Conservation (phyloP, 768 basidiomycete species). For the Russula sp. region DNA sequence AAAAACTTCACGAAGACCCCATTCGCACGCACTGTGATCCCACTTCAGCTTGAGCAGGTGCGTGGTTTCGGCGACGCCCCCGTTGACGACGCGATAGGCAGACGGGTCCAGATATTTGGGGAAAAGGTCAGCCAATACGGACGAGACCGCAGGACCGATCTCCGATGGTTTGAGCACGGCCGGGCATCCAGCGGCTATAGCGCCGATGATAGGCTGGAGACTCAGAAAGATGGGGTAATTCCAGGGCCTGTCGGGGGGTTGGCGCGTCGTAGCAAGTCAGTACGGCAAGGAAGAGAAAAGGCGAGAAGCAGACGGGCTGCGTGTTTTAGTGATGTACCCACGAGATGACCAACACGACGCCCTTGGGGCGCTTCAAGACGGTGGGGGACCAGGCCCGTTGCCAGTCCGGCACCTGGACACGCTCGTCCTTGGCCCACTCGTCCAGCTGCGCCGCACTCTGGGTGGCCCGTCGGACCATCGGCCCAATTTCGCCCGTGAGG, state of each 20-base stretch:
- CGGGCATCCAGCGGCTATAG: conserved; percentile 74
- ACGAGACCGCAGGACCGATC: conserved; percentile 46
- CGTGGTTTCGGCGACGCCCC: conserved; percentile 37
- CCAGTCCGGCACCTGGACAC: conserved; percentile 35
- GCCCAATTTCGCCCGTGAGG: conserved; percentile 38
- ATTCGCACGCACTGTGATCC: conserved; percentile 40
- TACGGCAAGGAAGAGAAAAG: too few species aligned
- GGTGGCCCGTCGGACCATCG: conserved; percentile 30
- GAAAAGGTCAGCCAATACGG: conserved; percentile 59
- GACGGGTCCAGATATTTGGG: conserved; percentile 71
- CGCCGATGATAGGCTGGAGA: conserved; percentile 36
- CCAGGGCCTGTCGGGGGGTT: conserved; percentile 7
- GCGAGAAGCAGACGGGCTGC: too few species aligned
- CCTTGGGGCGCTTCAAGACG: conserved; percentile 52
- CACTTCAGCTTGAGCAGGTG: conserved; percentile 34
- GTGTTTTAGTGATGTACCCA: conserved; percentile 30
- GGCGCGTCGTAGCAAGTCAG: too few species aligned
- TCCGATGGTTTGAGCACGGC: conserved; percentile 77
- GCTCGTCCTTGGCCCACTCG: conserved; percentile 49
- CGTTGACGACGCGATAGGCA: conserved; percentile 60
- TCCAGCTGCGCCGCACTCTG: conserved; percentile 41
- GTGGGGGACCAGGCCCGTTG: conserved; percentile 49
- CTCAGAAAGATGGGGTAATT: conserved; percentile 17
- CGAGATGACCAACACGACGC: conserved; percentile 56
- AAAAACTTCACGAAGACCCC: neutral